Evolutionary conservation across 164 flowering plant genomes (phyloP).

Genomic region (Magnolia sinica): DNA sequence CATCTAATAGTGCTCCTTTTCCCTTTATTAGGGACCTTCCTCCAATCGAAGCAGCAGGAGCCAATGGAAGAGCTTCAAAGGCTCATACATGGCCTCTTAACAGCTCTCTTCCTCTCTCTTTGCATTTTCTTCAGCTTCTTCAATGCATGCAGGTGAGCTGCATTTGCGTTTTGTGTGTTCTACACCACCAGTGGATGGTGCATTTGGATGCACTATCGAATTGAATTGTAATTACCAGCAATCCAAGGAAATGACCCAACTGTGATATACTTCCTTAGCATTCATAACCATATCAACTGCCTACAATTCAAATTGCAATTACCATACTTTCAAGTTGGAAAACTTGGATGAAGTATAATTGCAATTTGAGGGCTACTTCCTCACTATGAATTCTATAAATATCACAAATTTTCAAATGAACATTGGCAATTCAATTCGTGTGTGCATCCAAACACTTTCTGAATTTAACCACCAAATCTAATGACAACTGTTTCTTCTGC

Average conservation of each 20-base stretch:
- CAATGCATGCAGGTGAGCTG: neutral
- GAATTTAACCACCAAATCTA: neutral
- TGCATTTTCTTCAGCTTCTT: neutral
- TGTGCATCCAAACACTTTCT: neutral
- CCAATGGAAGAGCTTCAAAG: neutral
- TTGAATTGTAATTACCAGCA: neutral
- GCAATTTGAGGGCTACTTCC: neutral
- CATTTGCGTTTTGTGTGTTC: neutral
- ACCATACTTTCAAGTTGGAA: neutral
- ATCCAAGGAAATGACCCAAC: neutral
- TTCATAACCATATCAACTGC: neutral
- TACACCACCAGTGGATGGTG: neutral
- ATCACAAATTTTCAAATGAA: too few relatives aligned
- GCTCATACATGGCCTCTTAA: neutral
- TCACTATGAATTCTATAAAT: neutral
- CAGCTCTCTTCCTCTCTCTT: neutral
- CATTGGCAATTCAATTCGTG: neutral
- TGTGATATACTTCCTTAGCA: neutral
- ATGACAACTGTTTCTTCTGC: neutral
- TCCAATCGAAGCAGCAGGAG: too few relatives aligned
- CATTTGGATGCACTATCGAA: neutral
- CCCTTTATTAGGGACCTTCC: too few relatives aligned
- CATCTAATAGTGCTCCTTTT: too few relatives aligned
- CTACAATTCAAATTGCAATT: neutral
- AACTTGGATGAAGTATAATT: neutral